These are phyloP conservation scores for Colletotrichum tofieldiae DNA, from an alignment of 2,329 filamentous ascomycete species.

Conservation along the genomic window DNA sequence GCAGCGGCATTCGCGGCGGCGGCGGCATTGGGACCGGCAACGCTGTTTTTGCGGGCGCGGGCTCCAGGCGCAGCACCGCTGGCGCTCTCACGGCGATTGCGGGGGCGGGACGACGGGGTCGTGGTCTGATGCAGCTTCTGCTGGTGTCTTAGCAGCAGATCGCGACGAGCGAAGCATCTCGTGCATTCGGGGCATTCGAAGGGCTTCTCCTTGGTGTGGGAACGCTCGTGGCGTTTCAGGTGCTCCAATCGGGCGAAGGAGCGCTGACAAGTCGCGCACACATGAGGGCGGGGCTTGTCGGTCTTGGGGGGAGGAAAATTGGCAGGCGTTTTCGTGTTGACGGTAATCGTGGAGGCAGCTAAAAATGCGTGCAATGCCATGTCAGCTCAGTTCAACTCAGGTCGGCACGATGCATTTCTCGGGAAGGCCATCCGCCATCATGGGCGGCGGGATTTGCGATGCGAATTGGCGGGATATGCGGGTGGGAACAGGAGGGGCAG, in stretches of 20 bases:
- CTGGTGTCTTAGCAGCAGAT: constrained; percentile 93
- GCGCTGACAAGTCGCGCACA: constrained; percentile 90
- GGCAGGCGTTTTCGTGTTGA: constrained; percentile 62
- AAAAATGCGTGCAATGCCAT: constrained; percentile 14
- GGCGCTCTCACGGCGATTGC: constrained; percentile 91
- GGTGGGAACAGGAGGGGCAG: constrained; percentile 51
- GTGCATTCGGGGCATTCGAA: constrained; percentile 97
- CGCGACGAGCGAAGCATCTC: constrained; percentile 93
- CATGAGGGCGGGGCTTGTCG: constrained; percentile 96
- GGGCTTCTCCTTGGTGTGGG: constrained; percentile 99
- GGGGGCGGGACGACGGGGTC: constrained; percentile 87
- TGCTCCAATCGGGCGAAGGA: constrained; percentile 97
- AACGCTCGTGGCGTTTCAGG: constrained; percentile 95
- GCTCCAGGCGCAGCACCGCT: constrained; percentile 76
- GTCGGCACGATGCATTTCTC: background rate
- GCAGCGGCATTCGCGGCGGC: constrained; percentile 64
- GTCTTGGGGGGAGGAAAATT: constrained; percentile 89
- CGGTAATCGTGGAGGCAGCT: constrained; percentile 66
- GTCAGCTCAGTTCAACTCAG: constrained; percentile 49
- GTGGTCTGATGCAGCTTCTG: constrained; percentile 98
- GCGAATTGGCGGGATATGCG: constrained; percentile 26
- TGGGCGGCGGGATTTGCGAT: constrained; percentile 41
- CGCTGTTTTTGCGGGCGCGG: constrained; percentile 92
- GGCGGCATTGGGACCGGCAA: constrained; percentile 71
- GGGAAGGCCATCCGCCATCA: constrained; percentile 11